Base-by-base conservation (phyloP, 495 filamentous ascomycete species). In the Evernia prunastri region DNA sequence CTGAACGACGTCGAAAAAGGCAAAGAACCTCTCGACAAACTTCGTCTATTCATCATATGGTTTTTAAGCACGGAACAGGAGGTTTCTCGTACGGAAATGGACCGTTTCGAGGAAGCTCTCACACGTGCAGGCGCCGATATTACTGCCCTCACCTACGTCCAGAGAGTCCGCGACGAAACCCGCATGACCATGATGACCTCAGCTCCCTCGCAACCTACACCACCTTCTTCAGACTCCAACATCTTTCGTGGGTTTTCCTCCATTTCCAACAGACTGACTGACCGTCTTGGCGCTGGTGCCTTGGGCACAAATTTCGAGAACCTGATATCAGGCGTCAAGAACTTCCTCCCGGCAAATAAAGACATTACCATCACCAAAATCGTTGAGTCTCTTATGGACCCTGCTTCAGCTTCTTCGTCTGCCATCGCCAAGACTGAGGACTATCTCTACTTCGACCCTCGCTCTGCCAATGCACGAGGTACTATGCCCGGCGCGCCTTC, bases 151-250 rank as follows among this genome's bases (percentile, higher is more conserved):
- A 77, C 90, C 20, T 99, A 99, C 70, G 85, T 97, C 65, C 85
- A 89, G 72, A 87, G 93, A 73, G 93, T 99, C 31, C 91, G 92
- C 49, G 90, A 95, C 67, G 89, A 96, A 59, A 97, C 94, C 15
- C 91, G 93, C 43, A 97, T 97, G 94, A 97, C 95, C 23, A 97
- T 97, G 87, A 91, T 99, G 80, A 91, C 92, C 7, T 92, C 93
- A 10, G 86, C 84, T 18, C 86, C 93, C 6, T 81, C 86, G 3
- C 83, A 89, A 64, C 83, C 84, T 20, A 75, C 86, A 39, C 82
- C 81, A 67, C 82, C 85, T 60, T 87, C 89, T 7, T 84, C 87
- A 3, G 83, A 86, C 49, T 77, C 70, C 33, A 85, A 90, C 61
- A 80, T 99, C 29, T 96, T 97, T 80, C 85, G 87, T 39, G 91